Conservation (phyloP, 1,284 basidiomycete genomes). For the Neolentinus lepideus region DNA sequence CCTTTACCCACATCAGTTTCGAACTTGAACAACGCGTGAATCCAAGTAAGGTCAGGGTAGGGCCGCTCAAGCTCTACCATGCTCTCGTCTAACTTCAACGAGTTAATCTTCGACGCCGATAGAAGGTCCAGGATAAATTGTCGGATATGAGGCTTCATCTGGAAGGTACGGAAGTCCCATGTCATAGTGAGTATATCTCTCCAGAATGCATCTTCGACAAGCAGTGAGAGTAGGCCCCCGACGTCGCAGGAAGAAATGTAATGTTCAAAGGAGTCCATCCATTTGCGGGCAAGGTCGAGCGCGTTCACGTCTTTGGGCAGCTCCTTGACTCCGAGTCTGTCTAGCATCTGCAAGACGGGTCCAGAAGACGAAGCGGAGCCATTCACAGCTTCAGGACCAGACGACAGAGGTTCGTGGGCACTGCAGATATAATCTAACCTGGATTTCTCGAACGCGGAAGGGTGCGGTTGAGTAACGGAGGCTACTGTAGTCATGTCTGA, state of each 20-base stretch:
- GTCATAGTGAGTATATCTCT: slow-evolving; percentile 56
- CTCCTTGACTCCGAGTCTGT: slow-evolving; percentile 28
- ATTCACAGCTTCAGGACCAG: not conserved
- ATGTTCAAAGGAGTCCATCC: slow-evolving; percentile 37
- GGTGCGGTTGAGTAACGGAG: no score
- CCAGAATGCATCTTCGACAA: slow-evolving; percentile 33
- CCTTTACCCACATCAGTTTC: slow-evolving; percentile 41
- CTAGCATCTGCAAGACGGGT: slow-evolving; percentile 34
- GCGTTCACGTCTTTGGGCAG: slow-evolving; percentile 25
- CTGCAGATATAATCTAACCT: no score
- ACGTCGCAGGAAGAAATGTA: slow-evolving; percentile 27
- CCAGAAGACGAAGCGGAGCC: not conserved
- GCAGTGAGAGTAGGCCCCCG: slow-evolving; percentile 27
- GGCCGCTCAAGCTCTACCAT: slow-evolving; percentile 31
- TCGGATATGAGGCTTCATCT: slow-evolving; percentile 31
- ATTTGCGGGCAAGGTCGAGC: slow-evolving; percentile 29
- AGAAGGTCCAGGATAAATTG: slow-evolving; percentile 42
- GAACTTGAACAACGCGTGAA: slow-evolving; percentile 53
- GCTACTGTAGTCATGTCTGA: no score
- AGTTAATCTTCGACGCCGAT: slow-evolving; percentile 22
- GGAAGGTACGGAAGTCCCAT: slow-evolving; percentile 62
- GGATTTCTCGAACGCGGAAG: no score
- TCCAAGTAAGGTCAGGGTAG: slow-evolving; percentile 52
- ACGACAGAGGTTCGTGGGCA: no score
- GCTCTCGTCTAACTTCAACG: slow-evolving; percentile 30